A percentile compares a stretch with the other conserved stretches of the same genome.
Evolutionary conservation across 2,329 filamentous ascomycete genomes (phyloP).

Genomic region (Phialocephala sp.): DNA sequence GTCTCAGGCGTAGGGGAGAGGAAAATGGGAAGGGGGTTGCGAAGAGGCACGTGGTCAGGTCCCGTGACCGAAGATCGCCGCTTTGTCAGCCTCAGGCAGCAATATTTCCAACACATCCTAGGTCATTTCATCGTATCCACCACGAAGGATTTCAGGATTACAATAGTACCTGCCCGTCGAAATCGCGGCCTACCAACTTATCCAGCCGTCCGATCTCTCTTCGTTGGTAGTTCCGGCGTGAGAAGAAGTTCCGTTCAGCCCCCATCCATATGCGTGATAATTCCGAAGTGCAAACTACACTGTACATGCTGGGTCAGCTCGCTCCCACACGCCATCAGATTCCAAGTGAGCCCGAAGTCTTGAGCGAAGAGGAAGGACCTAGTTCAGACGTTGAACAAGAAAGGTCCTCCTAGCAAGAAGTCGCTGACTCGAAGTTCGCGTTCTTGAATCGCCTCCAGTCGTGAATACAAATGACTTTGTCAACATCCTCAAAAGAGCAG

Average conservation of each 20-base stretch:
- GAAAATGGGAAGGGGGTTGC: background rate
- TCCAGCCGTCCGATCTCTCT: background rate
- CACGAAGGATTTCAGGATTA: background rate
- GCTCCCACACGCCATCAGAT: no score
- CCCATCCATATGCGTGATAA: background rate
- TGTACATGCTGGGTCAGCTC: no score
- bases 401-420: background rate
- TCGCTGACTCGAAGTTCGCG: background rate
- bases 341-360: no score
- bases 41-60: background rate
- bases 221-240: background rate
- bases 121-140: background rate
- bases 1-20: background rate
- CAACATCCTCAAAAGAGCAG: background rate
- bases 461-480: no score
- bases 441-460: background rate
- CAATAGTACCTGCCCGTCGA: background rate
- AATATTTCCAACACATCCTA: background rate
- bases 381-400: no score
- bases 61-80: no score
- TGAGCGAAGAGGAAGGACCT: no score
- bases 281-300: background rate
- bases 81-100: background rate
- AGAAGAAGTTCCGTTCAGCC: no score
- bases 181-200: background rate